These are phyloP conservation scores for Dothidotthia symphoricarpi DNA, from an alignment of 2,329 filamentous ascomycete species.

Conservation along the genomic window DNA sequence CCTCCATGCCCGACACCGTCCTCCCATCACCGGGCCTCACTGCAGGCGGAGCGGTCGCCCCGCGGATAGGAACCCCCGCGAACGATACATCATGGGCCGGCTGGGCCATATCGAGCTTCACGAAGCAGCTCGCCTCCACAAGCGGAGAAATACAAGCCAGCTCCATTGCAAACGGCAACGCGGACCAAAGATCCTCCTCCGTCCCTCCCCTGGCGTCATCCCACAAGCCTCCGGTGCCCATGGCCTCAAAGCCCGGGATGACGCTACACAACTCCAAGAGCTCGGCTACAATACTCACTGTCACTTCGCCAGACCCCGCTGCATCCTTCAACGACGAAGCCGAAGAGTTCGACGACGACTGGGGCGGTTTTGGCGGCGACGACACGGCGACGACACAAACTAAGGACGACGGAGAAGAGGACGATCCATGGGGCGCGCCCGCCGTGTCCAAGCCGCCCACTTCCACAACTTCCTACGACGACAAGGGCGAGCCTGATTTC, in stretches of 20 bases:
- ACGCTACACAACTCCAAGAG: constrained; percentile 28
- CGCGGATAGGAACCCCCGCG: constrained; percentile 78
- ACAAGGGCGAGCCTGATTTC: constrained; percentile 89
- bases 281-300: constrained; percentile 27
- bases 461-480: constrained; percentile 63
- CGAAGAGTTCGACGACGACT: constrained; percentile 67
- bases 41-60: constrained; percentile 50
- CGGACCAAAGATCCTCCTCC: constrained; percentile 50
- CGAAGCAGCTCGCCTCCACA: constrained; percentile 83
- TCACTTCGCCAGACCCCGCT: constrained; percentile 46
- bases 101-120: constrained; percentile 98
- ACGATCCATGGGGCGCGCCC: constrained; percentile 53
- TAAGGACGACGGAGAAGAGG: constrained; percentile 57
- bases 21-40: constrained; percentile 63
- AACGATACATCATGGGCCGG: constrained; percentile 76
- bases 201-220: constrained; percentile 46
- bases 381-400: constrained; percentile 27
- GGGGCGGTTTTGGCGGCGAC: constrained; percentile 67
- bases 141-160: constrained; percentile 78
- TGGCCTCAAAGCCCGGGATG: constrained; percentile 47
- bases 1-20: constrained; percentile 74
- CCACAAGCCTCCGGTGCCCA: constrained; percentile 49
- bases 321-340: constrained; percentile 51
- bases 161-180: constrained; percentile 35
- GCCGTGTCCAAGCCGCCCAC: constrained; percentile 31